Percentiles rank a stretch among this genome's conserved stretches.
Evolutionary conservation across 2,329 filamentous ascomycete genomes (phyloP).

Genomic region (Cryphonectria naterciae): DNA sequence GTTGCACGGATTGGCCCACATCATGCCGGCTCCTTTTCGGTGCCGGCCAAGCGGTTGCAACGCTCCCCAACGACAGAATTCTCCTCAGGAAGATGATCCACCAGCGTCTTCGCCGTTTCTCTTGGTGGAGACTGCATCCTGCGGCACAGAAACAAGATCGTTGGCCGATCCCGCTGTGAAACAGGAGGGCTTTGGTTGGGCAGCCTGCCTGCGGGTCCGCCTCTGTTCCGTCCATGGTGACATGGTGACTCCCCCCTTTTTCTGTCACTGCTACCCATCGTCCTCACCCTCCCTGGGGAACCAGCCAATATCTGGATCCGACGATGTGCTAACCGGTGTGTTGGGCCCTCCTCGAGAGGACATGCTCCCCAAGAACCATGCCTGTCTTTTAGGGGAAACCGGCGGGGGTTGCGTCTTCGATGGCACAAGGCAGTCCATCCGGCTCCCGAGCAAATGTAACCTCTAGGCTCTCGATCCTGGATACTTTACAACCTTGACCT

Average conservation of each 20-base stretch:
- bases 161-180: background rate
- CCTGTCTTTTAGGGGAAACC: background rate
- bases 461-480: conserved; percentile 2
- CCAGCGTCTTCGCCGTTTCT: background rate
- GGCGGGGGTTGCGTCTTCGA: background rate
- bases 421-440: background rate
- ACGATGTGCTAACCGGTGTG: background rate
- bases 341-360: background rate
- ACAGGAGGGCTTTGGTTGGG: background rate
- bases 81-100: background rate
- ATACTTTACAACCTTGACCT: background rate
- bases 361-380: background rate
- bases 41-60: background rate
- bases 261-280: background rate
- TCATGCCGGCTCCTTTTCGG: conserved; percentile 9
- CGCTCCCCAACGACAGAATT: background rate
- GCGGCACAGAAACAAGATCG: background rate
- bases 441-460: background rate
- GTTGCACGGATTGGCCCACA: background rate
- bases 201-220: background rate
- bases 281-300: background rate
- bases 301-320: background rate
- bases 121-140: background rate
- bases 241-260: background rate
- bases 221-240: background rate